These are phyloP conservation scores for Aegilops speltoides DNA, from an alignment of 176 grass and related monocot genomes.

Conservation along the genomic window DNA sequence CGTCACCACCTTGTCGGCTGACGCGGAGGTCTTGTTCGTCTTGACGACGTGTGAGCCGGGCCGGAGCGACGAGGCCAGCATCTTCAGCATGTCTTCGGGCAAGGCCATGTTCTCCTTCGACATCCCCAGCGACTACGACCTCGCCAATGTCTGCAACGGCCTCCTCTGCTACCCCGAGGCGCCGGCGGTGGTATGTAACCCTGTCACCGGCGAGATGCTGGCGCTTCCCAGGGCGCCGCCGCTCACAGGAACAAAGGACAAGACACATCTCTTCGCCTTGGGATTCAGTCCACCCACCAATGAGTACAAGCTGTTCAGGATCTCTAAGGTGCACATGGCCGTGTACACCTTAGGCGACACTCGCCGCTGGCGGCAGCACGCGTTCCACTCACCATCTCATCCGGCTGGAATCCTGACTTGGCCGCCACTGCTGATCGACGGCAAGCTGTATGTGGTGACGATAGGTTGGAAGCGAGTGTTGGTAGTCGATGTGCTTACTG, in stretches of 20 bases:
- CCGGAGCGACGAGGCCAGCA: neutral
- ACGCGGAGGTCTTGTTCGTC: neutral
- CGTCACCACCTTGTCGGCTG: neutral
- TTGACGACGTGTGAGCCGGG: neutral
- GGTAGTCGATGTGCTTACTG: neutral
- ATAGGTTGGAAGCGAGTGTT: neutral
- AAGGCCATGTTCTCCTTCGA: neutral
- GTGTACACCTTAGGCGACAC: neutral
- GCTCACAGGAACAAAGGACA: neutral
- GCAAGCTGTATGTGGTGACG: neutral
- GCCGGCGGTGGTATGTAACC: neutral
- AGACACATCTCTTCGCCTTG: neutral
- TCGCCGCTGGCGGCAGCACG: neutral
- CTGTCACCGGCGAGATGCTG: neutral
- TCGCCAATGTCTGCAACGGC: neutral
- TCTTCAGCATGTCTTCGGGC: neutral
- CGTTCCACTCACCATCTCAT: neutral
- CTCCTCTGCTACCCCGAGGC: neutral
- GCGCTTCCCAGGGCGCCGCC: neutral
- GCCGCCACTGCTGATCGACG: neutral
- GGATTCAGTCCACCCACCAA: neutral
- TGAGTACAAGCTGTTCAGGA: neutral
- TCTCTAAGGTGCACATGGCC: neutral
- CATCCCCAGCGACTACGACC: neutral
- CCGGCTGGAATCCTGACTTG: neutral